phyloP scores from a whole-genome alignment of 345 rosid genomes.

The Garcia nutans region DNA sequence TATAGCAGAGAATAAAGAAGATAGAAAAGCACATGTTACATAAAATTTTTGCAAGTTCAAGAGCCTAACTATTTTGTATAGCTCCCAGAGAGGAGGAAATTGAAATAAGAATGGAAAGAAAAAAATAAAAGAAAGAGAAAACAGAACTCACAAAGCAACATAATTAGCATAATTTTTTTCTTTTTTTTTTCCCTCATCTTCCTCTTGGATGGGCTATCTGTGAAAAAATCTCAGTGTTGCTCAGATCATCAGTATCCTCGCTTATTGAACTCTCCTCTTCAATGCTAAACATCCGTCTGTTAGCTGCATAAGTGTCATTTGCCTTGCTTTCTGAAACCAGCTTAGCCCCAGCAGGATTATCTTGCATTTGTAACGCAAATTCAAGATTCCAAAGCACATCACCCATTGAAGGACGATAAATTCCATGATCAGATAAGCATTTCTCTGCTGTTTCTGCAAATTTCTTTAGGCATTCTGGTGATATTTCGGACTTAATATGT shows the following conservation, averaged over 20 bases:
- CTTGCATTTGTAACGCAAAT: slow-evolving; percentile 29
- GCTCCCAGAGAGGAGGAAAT: background rate
- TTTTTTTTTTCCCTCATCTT: slow-evolving; percentile 23
- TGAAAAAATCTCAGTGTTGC: slow-evolving; percentile 26
- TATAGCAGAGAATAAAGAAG: background rate
- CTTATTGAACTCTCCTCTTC: slow-evolving; percentile 27
- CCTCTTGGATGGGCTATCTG: slow-evolving; percentile 40
- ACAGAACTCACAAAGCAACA: background rate
- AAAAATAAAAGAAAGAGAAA: background rate
- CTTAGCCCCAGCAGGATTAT: slow-evolving; percentile 27
- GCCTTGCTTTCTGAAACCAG: slow-evolving; percentile 10
- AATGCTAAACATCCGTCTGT: slow-evolving; percentile 6
- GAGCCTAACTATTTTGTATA: slow-evolving; percentile 2
- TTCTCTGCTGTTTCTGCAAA: slow-evolving; percentile 31
- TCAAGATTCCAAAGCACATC: slow-evolving; percentile 36
- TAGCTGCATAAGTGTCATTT: slow-evolving; percentile 13
- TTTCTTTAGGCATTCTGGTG: slow-evolving; percentile 22
- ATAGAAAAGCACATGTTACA: background rate
- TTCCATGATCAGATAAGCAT: slow-evolving; percentile 28
- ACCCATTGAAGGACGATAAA: slow-evolving; percentile 33
- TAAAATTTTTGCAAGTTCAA: background rate
- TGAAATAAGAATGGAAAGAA: background rate
- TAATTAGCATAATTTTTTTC: background rate
- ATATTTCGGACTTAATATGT: slow-evolving; percentile 13
- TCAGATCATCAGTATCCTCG: slow-evolving; percentile 18